Evolutionary conservation across 1,139 yeast species (phyloP), one percentile per base, ranked within the genome.

Genomic region (Pichia kudriavzevii): DNA sequence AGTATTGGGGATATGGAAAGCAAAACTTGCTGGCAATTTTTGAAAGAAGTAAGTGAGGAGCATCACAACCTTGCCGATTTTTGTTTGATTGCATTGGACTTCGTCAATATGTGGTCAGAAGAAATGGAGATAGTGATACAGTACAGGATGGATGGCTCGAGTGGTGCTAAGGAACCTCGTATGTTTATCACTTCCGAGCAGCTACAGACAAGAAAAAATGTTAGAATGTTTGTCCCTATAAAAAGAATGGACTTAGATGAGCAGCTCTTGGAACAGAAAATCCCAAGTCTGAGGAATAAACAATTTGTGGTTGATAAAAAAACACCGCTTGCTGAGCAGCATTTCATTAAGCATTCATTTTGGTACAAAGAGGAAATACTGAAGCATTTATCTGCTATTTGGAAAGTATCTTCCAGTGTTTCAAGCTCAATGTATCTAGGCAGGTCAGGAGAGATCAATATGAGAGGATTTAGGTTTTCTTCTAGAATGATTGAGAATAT

Each of bases 331-430:
- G 79, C 69, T 38, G 82, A 71, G 39, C 65, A 59, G 44, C 54
- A 45, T 28, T 67, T 61, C 34, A 68, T 75, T 59, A 67, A 75
- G 40, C 77, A 76, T 44, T 61, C 72, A 6, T 91, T 87, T 55
- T 91, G 98, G 98, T 69, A 81, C 39, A 62, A 94, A 38, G 76
- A 80, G 38, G 66, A 68, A 37, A 55, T 91, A 2, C 59, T 91
- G 36, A 66, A 68, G 28, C 63, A 65, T 20, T 49, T 91, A 11
- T 55, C 58, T 4, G 95, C 94, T 2, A 46, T 56, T 2, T 88
- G 97, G 97, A 52, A 47, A 13, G 60, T 66, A 12, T 36, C 50
- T 4, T 42, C 42, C 3, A 25, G 32, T 4, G 36, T 34, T 4
- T 30, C 28, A 3, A 48, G 51, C 16, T 37, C 46, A 8, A 43